These are phyloP conservation scores for Phyllosticta capitalensis DNA, from an alignment of 2,329 filamentous ascomycete species.

Conservation along the genomic window DNA sequence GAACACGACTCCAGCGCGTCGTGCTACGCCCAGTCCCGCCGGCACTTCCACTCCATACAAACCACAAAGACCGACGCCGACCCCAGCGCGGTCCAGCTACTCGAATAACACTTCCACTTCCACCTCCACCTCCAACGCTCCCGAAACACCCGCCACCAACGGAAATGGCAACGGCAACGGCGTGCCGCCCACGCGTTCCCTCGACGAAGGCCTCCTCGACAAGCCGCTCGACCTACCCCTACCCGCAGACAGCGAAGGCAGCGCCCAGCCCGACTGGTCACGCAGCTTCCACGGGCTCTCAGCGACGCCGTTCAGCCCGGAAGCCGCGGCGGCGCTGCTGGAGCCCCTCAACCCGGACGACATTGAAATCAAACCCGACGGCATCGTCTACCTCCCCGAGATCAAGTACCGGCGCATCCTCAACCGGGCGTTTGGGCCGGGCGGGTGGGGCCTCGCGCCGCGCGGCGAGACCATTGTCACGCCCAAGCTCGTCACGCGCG, in stretches of 20 bases:
- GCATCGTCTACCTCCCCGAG: conserved; percentile 90
- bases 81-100: background rate
- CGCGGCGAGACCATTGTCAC: conserved; percentile 77
- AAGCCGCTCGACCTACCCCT: conserved; percentile 27
- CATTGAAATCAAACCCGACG: conserved; percentile 95
- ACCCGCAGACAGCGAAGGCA: conserved; percentile 32
- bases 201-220: conserved; percentile 40
- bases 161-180: conserved; percentile 11
- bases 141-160: conserved; percentile 18
- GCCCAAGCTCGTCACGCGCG: conserved; percentile 70
- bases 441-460: conserved; percentile 90
- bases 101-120: background rate
- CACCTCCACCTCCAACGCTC: conserved; percentile 6
- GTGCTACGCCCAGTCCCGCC: conserved; percentile 12
- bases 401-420: conserved; percentile 94
- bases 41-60: conserved; percentile 12
- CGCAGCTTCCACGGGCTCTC: conserved; percentile 75
- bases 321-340: conserved; percentile 60
- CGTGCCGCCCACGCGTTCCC: conserved; percentile 22
- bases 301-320: conserved; percentile 57
- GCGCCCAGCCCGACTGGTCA: conserved; percentile 61
- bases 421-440: conserved; percentile 85
- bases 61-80: conserved; percentile 13
- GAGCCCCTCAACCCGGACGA: conserved; percentile 60
- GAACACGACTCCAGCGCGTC: conserved; percentile 3